Base-by-base conservation (phyloP, 768 basidiomycete species). In the Boletus barrowsii region DNA sequence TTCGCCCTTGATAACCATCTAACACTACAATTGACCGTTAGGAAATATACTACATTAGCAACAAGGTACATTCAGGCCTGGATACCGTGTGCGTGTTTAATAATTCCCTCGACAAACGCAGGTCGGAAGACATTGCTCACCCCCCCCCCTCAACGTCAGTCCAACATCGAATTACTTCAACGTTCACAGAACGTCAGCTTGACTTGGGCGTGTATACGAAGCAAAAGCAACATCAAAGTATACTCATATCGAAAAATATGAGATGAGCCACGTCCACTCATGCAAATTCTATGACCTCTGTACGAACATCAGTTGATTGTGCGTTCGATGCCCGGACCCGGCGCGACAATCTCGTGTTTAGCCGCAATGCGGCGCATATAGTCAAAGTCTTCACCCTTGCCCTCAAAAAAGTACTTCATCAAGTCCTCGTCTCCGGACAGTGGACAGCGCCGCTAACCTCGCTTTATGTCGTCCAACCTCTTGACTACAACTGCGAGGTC, bases 381-480 rank as follows among this genome's bases (percentile, higher is more conserved):
- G 13, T 74, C 70, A 2, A 68, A 64, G 52, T 84, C 79, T 15
- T 83, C 80, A 6, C 78, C 72, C 42, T 80, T 76, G 18, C 79
- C 82, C 42, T 75, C 75, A 49, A 84, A 73, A 58, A 95, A 79
- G 67, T 92, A 91, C 5, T 72, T 72, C 69, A 94, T 76, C 33
- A 93, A 75, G 47, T 92, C 87, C 56, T 84, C 82, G 22, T 88
- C 79, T 7, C 86, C 84, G 2, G 80, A 76, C 26, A 83, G 22
- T 22, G 22, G 22, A 22, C 22, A 22, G 72, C 0, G 91, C 90
- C 18, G 90, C 93, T n/a, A 95, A 73, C 30, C 82, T 80, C 15
- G 87, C 79, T 68, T 88, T 90, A 58, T 88, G 76, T 22, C 93
- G 79, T 40, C 75, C 77, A 11, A 88, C 73, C 68, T 98, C 93